Conservation (phyloP, 2,329 filamentous ascomycete genomes). For the Pleoardoris graminearum region DNA sequence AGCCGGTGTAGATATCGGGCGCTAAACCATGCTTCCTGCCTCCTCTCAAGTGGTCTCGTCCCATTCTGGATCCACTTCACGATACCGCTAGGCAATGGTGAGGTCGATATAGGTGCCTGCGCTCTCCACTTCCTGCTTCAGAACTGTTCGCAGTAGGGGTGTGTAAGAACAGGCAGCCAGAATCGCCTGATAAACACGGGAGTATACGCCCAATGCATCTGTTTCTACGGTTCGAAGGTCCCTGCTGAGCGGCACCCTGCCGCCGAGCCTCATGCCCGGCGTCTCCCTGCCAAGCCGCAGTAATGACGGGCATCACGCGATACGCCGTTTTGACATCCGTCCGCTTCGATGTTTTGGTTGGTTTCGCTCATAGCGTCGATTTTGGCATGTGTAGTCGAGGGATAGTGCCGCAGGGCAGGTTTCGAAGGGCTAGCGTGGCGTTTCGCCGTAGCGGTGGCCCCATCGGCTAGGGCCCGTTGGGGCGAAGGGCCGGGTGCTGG, state of each 20-base stretch:
- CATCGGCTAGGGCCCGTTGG: background rate
- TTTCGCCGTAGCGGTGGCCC: constrained; percentile 11
- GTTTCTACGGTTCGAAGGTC: background rate
- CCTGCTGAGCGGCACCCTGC: background rate
- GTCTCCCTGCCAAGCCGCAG: background rate
- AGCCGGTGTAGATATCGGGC: background rate
- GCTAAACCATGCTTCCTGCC: constrained; percentile 2
- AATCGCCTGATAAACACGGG: constrained; percentile 5
- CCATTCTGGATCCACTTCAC: constrained; percentile 2
- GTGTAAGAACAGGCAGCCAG: background rate
- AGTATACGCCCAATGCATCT: constrained; percentile 5
- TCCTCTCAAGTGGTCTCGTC: constrained; percentile 7
- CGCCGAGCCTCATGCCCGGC: constrained; percentile 6
- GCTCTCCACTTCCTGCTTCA: constrained; percentile 8
- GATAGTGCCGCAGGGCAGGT: constrained; percentile 4
- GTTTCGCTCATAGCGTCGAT: background rate
- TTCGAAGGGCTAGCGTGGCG: constrained; percentile 10
- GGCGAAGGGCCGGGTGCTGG: constrained; percentile 3
- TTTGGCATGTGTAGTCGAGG: constrained; percentile 8
- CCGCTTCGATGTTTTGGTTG: background rate
- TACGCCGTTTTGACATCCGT: constrained; percentile 7
- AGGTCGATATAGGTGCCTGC: constrained; percentile 8
- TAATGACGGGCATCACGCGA: constrained; percentile 6
- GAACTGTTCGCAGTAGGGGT: background rate
- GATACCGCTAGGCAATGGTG: constrained; percentile 8